Percentiles rank a stretch among this genome's conserved stretches.
Evolutionary conservation across 495 filamentous ascomycete species (phyloP).

Genomic region (Neurospora sublineolata): DNA sequence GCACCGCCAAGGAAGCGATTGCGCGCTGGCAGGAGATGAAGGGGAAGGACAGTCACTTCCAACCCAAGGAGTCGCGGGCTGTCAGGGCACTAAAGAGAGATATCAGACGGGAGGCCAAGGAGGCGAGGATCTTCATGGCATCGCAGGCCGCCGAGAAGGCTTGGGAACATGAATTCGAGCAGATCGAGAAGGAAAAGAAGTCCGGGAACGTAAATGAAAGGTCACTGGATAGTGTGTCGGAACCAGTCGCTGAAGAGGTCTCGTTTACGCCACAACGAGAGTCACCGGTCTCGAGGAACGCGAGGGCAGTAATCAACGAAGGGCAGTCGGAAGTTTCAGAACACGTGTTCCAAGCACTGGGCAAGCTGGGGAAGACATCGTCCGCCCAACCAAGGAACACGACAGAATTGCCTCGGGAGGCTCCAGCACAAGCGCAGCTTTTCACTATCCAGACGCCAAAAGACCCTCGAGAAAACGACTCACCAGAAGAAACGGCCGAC

Average conservation of each 20-base stretch:
- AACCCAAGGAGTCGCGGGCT: neutral
- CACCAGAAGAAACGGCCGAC: neutral
- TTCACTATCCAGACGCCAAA: neutral
- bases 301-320: neutral
- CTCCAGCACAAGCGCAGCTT: neutral
- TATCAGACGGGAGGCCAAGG: neutral
- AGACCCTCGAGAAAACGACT: neutral
- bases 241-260: neutral
- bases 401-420: neutral
- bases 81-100: neutral
- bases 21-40: neutral
- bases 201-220: neutral
- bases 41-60: neutral
- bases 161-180: neutral
- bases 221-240: neutral
- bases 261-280: neutral
- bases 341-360: neutral
- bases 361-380: neutral
- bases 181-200: conserved; percentile 2
- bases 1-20: neutral
- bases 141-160: neutral
- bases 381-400: neutral
- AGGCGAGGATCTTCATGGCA: neutral
- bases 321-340: neutral
- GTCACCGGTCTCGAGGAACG: neutral